These are phyloP conservation scores for Guadua angustifolia DNA, from an alignment of 176 grass and related monocot genomes.

Conservation along the genomic window DNA sequence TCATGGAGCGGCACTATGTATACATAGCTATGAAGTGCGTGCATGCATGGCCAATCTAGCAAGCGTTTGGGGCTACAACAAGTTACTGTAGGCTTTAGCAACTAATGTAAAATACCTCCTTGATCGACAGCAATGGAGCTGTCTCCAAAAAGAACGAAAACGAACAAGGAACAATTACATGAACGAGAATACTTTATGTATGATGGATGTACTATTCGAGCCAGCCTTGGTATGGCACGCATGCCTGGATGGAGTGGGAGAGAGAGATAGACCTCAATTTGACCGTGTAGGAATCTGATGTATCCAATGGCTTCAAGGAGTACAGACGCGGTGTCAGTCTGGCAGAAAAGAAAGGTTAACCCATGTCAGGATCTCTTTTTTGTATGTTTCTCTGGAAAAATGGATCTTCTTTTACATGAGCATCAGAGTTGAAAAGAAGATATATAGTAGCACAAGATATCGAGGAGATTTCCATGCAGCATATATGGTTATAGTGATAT, in stretches of 20 bases:
- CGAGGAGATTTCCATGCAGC: not conserved
- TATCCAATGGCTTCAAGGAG: conserved; percentile 98
- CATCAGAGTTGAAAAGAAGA: conserved; percentile 24
- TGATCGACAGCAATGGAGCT: not conserved
- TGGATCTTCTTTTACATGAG: conserved; percentile 43
- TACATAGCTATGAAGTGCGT: not conserved
- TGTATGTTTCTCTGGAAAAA: conserved; percentile 43
- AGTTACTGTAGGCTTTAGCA: conserved; percentile 16
- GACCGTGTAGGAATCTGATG: conserved; percentile 99
- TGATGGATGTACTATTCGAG: conserved; percentile 23
- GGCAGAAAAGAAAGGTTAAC: conserved; percentile 58
- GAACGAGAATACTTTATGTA: conserved; percentile 35
- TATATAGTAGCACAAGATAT: not conserved
- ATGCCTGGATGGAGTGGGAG: not conserved
- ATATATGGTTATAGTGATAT: not conserved
- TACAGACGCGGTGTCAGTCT: conserved; percentile 99
- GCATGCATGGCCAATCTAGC: conserved; percentile 4
- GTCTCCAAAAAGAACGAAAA: conserved; percentile 24
- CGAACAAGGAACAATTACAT: conserved; percentile 35
- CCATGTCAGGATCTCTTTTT: conserved; percentile 57
- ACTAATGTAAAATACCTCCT: not conserved
- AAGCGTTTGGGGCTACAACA: not conserved
- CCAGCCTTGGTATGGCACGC: conserved; percentile 15
- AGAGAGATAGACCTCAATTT: conserved; percentile 76
- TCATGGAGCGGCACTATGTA: not conserved